Percentiles rank a stretch among this genome's conserved stretches.
Conservation (phyloP, 2,329 filamentous ascomycete genomes). For the Teratosphaeria zuluensis region DNA sequence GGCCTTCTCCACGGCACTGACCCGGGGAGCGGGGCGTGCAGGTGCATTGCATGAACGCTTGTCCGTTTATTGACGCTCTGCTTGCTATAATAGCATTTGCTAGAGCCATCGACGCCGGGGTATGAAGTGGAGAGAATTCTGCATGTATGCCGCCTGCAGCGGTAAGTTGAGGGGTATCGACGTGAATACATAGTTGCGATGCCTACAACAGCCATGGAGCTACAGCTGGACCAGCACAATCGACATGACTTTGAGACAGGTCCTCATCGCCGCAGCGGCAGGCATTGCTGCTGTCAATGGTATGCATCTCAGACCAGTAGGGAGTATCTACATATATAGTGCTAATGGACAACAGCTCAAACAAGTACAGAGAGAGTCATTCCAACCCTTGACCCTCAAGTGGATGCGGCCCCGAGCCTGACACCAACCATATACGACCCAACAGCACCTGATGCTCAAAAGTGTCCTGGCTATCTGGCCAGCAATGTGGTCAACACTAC, state of each 20-base stretch:
- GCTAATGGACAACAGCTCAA: conserved; percentile 2
- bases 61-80: neutral
- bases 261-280: neutral
- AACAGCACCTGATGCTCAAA: conserved; percentile 16
- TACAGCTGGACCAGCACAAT: neutral
- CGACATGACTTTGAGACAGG: neutral
- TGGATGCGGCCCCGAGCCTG: conserved; percentile 16
- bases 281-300: neutral
- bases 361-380: conserved; percentile 7
- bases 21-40: neutral
- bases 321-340: neutral
- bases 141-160: neutral
- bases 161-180: neutral
- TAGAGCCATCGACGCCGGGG: neutral
- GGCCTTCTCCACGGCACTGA: neutral
- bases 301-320: neutral
- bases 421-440: conserved; percentile 18
- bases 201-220: neutral
- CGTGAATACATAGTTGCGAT: neutral
- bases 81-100: neutral
- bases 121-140: neutral
- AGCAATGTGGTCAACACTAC: conserved; percentile 11
- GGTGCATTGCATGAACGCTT: neutral
- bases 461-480: conserved; percentile 22
- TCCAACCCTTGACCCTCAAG: conserved; percentile 15